Conservation (phyloP, 2,329 filamentous ascomycete genomes). For the Aspergillus pseudotamarii region DNA sequence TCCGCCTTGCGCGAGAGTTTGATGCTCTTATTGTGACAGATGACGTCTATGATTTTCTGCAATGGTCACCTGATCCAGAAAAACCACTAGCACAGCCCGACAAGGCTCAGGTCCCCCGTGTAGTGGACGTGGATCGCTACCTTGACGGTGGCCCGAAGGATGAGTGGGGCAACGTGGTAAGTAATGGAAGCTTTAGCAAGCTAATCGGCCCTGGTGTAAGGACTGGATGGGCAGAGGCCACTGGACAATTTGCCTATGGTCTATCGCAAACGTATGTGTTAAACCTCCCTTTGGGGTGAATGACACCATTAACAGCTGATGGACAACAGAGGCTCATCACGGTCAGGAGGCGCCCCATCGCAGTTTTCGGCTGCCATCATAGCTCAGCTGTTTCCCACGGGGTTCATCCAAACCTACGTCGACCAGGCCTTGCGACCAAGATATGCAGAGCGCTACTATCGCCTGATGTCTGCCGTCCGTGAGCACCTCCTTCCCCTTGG, state of each 20-base stretch:
- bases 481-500: slow-evolving; percentile 65
- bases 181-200: slow-evolving; percentile 91
- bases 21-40: slow-evolving; percentile 85
- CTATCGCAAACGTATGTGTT: slow-evolving; percentile 60
- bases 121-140: slow-evolving; percentile 76
- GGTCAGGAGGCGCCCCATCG: slow-evolving; percentile 62
- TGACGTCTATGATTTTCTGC: slow-evolving; percentile 92
- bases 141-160: slow-evolving; percentile 63
- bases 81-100: slow-evolving; percentile 23
- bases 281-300: background rate
- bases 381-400: slow-evolving; percentile 55
- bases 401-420: slow-evolving; percentile 58
- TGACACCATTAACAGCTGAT: background rate
- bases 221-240: slow-evolving; percentile 86
- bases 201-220: slow-evolving; percentile 78
- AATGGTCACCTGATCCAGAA: slow-evolving; percentile 64
- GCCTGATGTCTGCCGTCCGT: slow-evolving; percentile 62
- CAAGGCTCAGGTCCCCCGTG: slow-evolving; percentile 63
- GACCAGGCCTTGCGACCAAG: slow-evolving; percentile 55
- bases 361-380: slow-evolving; percentile 62
- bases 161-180: slow-evolving; percentile 77
- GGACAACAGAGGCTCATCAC: slow-evolving; percentile 54
- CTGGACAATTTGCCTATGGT: slow-evolving; percentile 61
- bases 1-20: slow-evolving; percentile 74
- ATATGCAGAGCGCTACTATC: slow-evolving; percentile 56